Evolutionary conservation across 2,329 filamentous ascomycete species (phyloP).

Genomic region (Scedosporium dehoogii): DNA sequence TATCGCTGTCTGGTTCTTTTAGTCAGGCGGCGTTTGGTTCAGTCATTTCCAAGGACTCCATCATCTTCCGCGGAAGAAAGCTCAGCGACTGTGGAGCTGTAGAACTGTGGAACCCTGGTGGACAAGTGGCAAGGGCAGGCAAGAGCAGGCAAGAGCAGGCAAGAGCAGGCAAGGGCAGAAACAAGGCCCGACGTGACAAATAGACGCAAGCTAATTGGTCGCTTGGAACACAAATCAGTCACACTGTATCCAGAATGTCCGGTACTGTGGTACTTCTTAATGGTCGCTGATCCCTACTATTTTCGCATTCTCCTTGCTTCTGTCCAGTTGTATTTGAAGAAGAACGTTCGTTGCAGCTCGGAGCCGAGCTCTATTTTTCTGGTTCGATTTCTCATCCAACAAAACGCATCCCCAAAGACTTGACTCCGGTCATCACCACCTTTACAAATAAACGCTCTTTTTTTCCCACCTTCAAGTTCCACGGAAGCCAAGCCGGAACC

Average conservation of each 20-base stretch:
- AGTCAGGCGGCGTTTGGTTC: too few species aligned
- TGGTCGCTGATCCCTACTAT: too few species aligned
- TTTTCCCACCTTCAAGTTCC: not conserved
- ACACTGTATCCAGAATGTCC: not conserved
- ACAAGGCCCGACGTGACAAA: not conserved
- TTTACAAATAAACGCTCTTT: not conserved
- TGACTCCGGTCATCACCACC: not conserved
- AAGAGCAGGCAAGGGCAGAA: not conserved
- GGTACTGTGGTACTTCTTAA: too few species aligned
- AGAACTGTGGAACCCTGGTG: not conserved
- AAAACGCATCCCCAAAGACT: not conserved
- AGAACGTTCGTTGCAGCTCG: not conserved
- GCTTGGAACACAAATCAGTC: not conserved
- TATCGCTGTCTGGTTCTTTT: too few species aligned
- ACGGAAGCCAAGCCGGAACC: not conserved
- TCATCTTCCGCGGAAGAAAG: too few species aligned
- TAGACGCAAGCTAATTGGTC: not conserved
- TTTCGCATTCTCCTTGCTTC: not conserved
- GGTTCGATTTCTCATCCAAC: not conserved
- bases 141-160: not conserved
- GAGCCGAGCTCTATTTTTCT: not conserved
- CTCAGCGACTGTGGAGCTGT: too few species aligned
- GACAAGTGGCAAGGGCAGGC: not conserved
- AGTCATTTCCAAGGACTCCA: too few species aligned
- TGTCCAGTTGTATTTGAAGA: not conserved